Base-by-base conservation (phyloP, 805 yeast species). In the Torulaspora microellipsoides region DNA sequence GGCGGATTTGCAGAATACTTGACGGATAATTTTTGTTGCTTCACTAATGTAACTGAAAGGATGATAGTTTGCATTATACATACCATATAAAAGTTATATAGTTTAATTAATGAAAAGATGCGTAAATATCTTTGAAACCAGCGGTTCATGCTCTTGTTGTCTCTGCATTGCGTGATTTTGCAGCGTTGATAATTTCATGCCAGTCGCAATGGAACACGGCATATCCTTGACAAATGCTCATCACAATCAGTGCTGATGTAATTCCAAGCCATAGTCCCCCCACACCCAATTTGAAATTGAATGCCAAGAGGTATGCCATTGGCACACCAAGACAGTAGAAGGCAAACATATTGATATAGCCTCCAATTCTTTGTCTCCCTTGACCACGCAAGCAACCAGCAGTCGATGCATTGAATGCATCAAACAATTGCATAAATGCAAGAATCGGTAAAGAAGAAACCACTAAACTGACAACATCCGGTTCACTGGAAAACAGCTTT, bases 371-470 rank as follows among this genome's bases (percentile, higher is more conserved):
- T 49, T 62, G 67, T 49, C 64, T 77, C 12, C 91, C 91, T 65
- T 83, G 90, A 5, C 91, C 91, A 59, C 93, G 73, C 42, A 85
- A 67, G 47, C 86, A 73, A 12, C 91, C 91, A 12, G 87, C 89
- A 1, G 85, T 76, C 38, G 82, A 79, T 12, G 87, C 85, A 49
- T 82, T 77, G 55, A 80, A 65, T 9, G 82, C 81, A 62, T 85
- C 93, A 42, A 77, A 76, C 20, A 85, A 64, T 65, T 84, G 90
- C 75, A 81, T 82, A 27, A 78, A 55, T 1, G 89, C 85, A 36
- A 81, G 75, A 35, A 81, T 66, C 59, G 85, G 80, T 65, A 84
- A 66, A 23, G 83, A 74, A 17, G 64, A 62, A 1, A 71, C 60
- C 7, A 83, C 78, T 9, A 75, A 55, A 3, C 56, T 55, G 25